phyloP scores from a whole-genome alignment of 108 stramenopile species.

The Stephanodiscus triporus region DNA sequence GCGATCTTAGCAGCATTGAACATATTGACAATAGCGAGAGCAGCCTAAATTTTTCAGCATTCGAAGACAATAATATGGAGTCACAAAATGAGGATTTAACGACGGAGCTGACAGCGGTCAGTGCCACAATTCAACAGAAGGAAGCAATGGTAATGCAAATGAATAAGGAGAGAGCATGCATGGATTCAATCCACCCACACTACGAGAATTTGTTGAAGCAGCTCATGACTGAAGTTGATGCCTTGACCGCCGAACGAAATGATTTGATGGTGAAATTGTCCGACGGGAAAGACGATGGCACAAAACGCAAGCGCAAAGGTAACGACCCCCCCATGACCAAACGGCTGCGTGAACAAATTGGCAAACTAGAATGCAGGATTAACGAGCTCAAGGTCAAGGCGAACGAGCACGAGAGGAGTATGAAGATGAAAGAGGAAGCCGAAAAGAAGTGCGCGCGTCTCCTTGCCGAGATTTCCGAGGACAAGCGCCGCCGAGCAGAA shows the following conservation, averaged over 20 bases:
- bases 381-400: slow-evolving; percentile 53
- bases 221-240: slow-evolving; percentile 59
- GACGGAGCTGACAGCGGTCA: slow-evolving; percentile 54
- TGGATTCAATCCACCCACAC: slow-evolving; percentile 55
- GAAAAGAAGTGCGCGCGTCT: slow-evolving; percentile 58
- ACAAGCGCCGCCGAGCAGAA: slow-evolving; percentile 60
- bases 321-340: slow-evolving; percentile 35
- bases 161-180: slow-evolving; percentile 53
- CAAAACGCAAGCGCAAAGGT: slow-evolving; percentile 29
- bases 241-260: slow-evolving; percentile 49
- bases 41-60: neutral
- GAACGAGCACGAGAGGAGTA: slow-evolving; percentile 53
- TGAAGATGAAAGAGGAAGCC: slow-evolving; percentile 56
- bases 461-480: slow-evolving; percentile 52
- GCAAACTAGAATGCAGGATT: slow-evolving; percentile 49
- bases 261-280: slow-evolving; percentile 34
- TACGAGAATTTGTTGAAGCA: slow-evolving; percentile 50
- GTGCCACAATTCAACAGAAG: slow-evolving; percentile 59
- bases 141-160: slow-evolving; percentile 57
- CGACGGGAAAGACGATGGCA: slow-evolving; percentile 8
- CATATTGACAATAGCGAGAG: slow-evolving; percentile 17
- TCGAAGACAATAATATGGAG: slow-evolving; percentile 33
- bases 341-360: slow-evolving; percentile 45
- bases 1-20: slow-evolving; percentile 19
- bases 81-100: slow-evolving; percentile 44